Evolutionary conservation across 2,329 filamentous ascomycete genomes (phyloP), one percentile per base, ranked within the genome.

Genomic region (Lecanicillium sp.): DNA sequence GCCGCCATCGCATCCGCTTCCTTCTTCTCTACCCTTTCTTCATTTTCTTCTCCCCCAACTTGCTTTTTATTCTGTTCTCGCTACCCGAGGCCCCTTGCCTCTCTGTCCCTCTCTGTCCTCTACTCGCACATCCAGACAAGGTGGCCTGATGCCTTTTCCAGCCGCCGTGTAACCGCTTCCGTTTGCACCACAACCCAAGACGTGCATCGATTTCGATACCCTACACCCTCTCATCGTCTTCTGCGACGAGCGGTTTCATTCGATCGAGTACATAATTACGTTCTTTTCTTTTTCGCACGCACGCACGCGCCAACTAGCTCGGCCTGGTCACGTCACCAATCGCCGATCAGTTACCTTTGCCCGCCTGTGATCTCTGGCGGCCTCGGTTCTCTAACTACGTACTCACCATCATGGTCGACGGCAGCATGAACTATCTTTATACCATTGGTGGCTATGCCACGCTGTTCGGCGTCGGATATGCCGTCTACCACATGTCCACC

Each of bases 371-470:
- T n/a, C n/a, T n/a, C n/a, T n/a, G n/a, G n/a, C n/a, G n/a, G n/a
- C n/a, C n/a, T n/a, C n/a, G n/a, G n/a, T 16, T n/a, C 9, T 15
- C 40, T 29, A 37, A 17, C 11, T 17, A 33, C 18, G 29, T 17
- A 36, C 20, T 25, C 35, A 25, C 27, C 48, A 51, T 35, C 45
- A 62, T 60, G 59, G 46, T 55, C 31, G 57, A 62, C 38, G 32
- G 43, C 14, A 53, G 42, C 40, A 58, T 61, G 53, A 55, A 44
- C 43, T 56, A 57, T 33, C 35, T 62, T 22, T 62, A 60, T 46
- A 65, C 61, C 22, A 39, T 60, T 27, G 52, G 52, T 39, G 59
- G 56, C 36, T 65, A 65, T 42, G 57, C 54, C 45, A 43, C 61
- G 35, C 42, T 65, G 7, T 47, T 60, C 43, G 60, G 55, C 25